Percentiles rank a stretch among this genome's conserved stretches.
These are phyloP conservation scores for Fusarium kyushuense DNA, from an alignment of 2,329 filamentous ascomycete genomes.

Conservation along the genomic window DNA sequence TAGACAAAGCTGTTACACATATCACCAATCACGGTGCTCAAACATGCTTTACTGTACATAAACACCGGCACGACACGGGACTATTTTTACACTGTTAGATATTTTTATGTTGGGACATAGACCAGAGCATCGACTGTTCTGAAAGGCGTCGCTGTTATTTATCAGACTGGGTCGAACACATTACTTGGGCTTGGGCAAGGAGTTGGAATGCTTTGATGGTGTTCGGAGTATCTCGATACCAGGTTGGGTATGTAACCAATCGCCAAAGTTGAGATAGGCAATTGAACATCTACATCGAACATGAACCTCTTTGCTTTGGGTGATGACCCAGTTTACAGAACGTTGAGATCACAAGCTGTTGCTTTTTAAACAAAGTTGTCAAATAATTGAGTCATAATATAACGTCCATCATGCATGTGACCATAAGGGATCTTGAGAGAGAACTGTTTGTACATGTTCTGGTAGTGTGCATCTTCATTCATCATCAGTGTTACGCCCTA, in stretches of 20 bases:
- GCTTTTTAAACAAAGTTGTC: not conserved
- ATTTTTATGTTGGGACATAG: constrained; percentile 8
- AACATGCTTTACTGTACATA: constrained; percentile 21
- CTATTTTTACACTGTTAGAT: not conserved
- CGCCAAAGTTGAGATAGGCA: constrained; percentile 17
- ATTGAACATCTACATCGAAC: constrained; percentile 6
- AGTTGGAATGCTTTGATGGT: constrained; percentile 6
- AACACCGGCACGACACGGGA: not conserved
- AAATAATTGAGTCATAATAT: not conserved
- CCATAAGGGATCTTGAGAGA: too few relatives aligned
- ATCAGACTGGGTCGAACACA: not conserved
- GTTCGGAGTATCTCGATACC: constrained; percentile 39
- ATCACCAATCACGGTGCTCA: not conserved
- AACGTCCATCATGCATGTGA: constrained; percentile 25
- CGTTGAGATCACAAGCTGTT: not conserved
- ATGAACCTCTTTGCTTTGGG: not conserved
- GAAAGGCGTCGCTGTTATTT: constrained; percentile 17
- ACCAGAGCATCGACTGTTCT: constrained; percentile 11
- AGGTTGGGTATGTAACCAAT: constrained; percentile 9
- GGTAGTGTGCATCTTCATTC: constrained; percentile 26
- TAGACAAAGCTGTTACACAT: constrained; percentile 14
- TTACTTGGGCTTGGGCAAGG: constrained; percentile 1
- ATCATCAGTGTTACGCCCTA: constrained; percentile 4
- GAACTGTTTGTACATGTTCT: constrained; percentile 25
- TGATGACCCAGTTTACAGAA: not conserved